Evolutionary conservation across 139 green algal genomes (phyloP).

Genomic region (Auxenochlorella pyrenoidosa): DNA sequence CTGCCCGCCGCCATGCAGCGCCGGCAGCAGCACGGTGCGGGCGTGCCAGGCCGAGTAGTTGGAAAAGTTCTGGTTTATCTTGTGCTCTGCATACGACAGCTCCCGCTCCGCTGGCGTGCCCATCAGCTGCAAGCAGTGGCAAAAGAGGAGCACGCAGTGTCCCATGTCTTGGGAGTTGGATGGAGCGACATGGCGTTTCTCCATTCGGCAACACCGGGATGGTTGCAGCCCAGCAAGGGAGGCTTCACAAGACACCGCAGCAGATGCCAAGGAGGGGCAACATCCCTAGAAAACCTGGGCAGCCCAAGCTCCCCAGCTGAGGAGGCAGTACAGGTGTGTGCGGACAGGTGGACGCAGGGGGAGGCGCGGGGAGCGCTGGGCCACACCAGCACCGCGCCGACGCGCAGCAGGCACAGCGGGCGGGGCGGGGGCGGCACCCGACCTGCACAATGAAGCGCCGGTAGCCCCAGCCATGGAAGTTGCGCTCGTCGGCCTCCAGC

Average conservation of each 20-base stretch:
- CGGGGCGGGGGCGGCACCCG: not conserved
- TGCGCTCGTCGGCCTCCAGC: constrained; percentile 88
- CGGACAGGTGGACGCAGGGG: not conserved
- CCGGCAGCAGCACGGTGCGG: constrained; percentile 79
- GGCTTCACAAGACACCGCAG: no score
- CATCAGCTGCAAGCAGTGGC: constrained; percentile 37
- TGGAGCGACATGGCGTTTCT: no score
- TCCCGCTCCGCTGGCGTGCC: constrained; percentile 59
- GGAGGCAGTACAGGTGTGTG: no score
- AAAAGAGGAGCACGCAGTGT: not conserved
- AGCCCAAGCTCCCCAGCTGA: no score
- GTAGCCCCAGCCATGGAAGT: constrained; percentile 98
- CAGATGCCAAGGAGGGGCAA: no score
- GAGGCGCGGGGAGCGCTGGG: no score
- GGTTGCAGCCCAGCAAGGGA: no score
- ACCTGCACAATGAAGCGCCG: constrained; percentile 73
- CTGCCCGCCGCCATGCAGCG: constrained; percentile 25
- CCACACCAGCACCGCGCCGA: not conserved
- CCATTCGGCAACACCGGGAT: no score
- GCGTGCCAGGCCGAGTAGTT: constrained; percentile 99
- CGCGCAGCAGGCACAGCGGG: not conserved
- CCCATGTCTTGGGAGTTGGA: not conserved
- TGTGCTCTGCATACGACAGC: constrained; percentile 74
- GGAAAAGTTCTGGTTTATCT: constrained; percentile 96
- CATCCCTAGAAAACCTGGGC: no score